Base-by-base conservation (phyloP, 2,329 filamentous ascomycete genomes). In the Dactylellina parvicollis region DNA sequence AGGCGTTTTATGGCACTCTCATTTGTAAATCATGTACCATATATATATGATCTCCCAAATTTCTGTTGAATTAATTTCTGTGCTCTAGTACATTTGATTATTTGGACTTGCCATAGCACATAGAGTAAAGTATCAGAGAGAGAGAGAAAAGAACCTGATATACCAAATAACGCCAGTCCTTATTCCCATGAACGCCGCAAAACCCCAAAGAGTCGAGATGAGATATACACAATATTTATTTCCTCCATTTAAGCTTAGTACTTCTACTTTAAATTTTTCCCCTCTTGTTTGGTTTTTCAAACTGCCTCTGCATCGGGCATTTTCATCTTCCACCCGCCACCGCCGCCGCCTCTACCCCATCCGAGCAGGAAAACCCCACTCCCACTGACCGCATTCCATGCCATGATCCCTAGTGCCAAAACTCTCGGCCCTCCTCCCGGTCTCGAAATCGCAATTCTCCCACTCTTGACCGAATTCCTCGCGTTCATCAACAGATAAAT, bases 401-500 rank as follows among this genome's bases (percentile, higher is more conserved):
- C 60, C 60, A 73, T 66, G 24, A 73, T n/a, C 20, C 46, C 55
- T 30, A 66, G 10, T 18, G 46, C 38, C 32, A 55, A 18, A 26
- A 54, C 69, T 8, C 69, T 65, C 54, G 30, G 30, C n/a, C 69
- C 69, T 1, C 69, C 69, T 26, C 69, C 69, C 10, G 60, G 60
- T 36, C 60, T 44, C 30, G 34, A 42, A 8, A 73, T 34, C 36
- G 60, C 69, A 16, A 73, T 50, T 16, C 54, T 52, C 8, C 60
- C 69, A 30, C 40, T 60, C 46, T 47, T 61, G 5, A 12, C 24
- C 2, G 57, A 56, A 26, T 56, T 66, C 14, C 60, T 34, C 8
- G 36, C 72, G 24, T 76, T 77, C 55, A 77, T 73, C n/a, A 77
- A 52, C 24, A 77, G 49, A 50, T 77, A 77, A n/a, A 77, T 71